Percentiles rank a stretch among this genome's conserved stretches.
phyloP scores from a whole-genome alignment of 2,329 filamentous ascomycete species.

The Lasiodiplodia gonubiensis region DNA sequence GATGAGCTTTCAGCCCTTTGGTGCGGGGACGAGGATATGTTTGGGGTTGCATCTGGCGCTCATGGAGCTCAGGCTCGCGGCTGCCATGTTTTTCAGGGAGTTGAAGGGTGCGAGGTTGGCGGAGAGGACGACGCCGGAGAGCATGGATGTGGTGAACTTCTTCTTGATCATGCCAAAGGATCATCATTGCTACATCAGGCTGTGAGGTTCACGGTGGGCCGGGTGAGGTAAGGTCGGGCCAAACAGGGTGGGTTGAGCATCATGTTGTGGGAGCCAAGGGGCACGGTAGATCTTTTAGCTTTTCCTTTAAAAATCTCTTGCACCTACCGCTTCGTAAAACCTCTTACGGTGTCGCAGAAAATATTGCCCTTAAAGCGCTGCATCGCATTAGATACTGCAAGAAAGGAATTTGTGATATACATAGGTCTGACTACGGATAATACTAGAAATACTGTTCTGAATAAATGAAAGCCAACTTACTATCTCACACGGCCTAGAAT shows the following conservation, averaged over 20 bases:
- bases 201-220: background rate
- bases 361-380: background rate
- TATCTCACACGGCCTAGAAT: too few relatives aligned
- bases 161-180: slow-evolving; percentile 53
- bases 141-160: slow-evolving; percentile 53
- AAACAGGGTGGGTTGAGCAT: too few relatives aligned
- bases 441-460: background rate
- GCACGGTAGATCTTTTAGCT: too few relatives aligned
- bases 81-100: slow-evolving; percentile 59
- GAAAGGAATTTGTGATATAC: background rate
- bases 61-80: slow-evolving; percentile 61
- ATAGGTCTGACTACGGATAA: background rate
- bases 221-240: too few relatives aligned
- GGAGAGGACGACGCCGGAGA: slow-evolving; percentile 42
- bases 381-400: background rate
- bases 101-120: slow-evolving; percentile 42
- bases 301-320: too few relatives aligned
- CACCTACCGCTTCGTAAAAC: too few relatives aligned
- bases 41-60: slow-evolving; percentile 71
- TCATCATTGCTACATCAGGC: slow-evolving; percentile 43
- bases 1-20: slow-evolving; percentile 69
- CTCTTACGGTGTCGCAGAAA: background rate
- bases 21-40: slow-evolving; percentile 71
- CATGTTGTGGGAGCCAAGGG: too few relatives aligned
- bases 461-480: background rate